Percentiles rank a stretch among this genome's conserved stretches.
These are phyloP conservation scores for Dimargaris verticillata DNA, from an alignment of 192 early-diverging fungal species.

Conservation along the genomic window DNA sequence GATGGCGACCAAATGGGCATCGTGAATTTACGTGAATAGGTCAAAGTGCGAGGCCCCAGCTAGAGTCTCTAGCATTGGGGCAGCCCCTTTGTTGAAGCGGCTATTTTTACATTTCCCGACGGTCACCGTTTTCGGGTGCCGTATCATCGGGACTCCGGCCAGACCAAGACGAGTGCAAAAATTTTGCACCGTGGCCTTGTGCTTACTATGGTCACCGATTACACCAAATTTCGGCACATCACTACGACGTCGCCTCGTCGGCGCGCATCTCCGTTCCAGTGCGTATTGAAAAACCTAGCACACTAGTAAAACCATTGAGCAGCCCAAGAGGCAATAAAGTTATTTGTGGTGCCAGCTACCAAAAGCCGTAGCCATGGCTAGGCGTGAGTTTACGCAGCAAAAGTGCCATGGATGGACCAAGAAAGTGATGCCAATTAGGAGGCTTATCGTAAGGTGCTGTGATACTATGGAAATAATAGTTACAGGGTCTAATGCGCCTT, in stretches of 20 bases:
- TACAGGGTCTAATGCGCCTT: neutral
- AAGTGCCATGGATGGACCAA: neutral
- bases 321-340: conserved; percentile 3
- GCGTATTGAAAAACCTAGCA: conserved; percentile 79
- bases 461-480: neutral
- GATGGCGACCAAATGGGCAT: no score
- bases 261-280: conserved; percentile 67
- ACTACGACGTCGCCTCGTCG: conserved; percentile 72
- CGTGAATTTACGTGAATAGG: no score
- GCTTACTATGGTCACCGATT: no score
- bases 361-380: neutral
- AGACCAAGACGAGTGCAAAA: no score
- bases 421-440: neutral
- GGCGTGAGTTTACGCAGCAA: neutral
- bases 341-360: no score
- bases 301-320: conserved; percentile 28
- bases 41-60: no score
- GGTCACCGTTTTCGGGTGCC: no score
- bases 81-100: no score
- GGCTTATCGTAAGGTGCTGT: neutral
- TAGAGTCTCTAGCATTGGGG: no score
- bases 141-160: no score
- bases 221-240: conserved; percentile 26
- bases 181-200: no score
- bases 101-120: no score